These are phyloP conservation scores for Microascus cirrosus DNA, from an alignment of 2,329 filamentous ascomycete genomes.

Conservation along the genomic window DNA sequence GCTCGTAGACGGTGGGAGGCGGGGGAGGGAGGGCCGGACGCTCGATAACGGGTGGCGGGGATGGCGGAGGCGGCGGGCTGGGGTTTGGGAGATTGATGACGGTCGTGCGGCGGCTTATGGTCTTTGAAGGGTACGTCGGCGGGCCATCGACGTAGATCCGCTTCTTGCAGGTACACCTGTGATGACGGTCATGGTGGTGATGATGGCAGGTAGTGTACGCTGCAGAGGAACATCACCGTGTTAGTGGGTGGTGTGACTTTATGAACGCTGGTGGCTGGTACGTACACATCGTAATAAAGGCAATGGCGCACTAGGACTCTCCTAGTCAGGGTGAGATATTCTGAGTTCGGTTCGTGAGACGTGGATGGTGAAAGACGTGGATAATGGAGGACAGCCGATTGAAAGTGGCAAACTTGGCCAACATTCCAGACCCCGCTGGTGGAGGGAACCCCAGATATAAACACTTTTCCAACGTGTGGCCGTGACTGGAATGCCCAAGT, in stretches of 20 bases:
- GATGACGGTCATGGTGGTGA: not conserved
- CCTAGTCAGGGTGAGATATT: not conserved
- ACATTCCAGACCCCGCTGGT: not conserved
- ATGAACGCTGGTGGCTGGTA: not conserved
- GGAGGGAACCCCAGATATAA: not conserved
- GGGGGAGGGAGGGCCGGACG: not conserved
- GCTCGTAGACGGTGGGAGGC: not conserved
- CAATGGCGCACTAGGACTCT: not conserved
- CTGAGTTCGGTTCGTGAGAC: not conserved
- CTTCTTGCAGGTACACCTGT: constrained; percentile 1
- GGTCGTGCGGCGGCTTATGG: constrained; percentile 3
- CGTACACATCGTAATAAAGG: not conserved
- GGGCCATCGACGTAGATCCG: constrained; percentile 3
- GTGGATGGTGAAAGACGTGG: not conserved
- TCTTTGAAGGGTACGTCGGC: constrained; percentile 5
- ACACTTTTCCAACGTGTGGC: not conserved
- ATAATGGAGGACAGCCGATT: not conserved
- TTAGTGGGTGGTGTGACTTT: not conserved
- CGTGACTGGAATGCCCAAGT: not conserved
- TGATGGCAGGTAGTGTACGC: not conserved
- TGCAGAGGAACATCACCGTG: not conserved
- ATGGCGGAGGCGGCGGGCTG: not conserved
- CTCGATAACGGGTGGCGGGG: constrained; percentile 2
- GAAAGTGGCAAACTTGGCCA: not conserved
- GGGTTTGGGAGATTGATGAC: not conserved